A percentile compares a stretch with the other conserved stretches of the same genome.
Conservation (phyloP, 2,329 filamentous ascomycete genomes). For the Sordariomycetes sp. region DNA sequence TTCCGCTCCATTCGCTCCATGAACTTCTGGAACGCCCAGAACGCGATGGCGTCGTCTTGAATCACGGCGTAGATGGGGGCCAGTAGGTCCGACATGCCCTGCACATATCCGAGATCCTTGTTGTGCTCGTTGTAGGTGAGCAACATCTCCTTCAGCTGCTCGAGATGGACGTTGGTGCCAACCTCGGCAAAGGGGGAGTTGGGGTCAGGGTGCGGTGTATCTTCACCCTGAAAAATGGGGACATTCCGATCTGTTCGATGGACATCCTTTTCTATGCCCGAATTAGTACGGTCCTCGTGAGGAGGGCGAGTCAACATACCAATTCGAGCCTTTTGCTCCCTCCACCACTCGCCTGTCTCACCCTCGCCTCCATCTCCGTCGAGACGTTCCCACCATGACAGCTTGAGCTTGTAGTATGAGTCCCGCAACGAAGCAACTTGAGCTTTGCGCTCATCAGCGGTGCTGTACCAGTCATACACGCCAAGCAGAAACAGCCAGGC, state of each 20-base stretch:
- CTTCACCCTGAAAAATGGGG: slow-evolving; percentile 91
- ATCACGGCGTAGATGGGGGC: slow-evolving; percentile 95
- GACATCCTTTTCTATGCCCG: slow-evolving; percentile 81
- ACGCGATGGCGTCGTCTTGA: slow-evolving; percentile 93
- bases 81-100: slow-evolving; percentile 96
- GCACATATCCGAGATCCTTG: slow-evolving; percentile 88
- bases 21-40: slow-evolving; percentile 92
- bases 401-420: slow-evolving; percentile 90
- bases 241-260: slow-evolving; percentile 93
- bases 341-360: slow-evolving; percentile 91
- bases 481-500: slow-evolving; percentile 93
- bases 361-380: slow-evolving; percentile 71
- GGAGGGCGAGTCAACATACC: slow-evolving; percentile 47
- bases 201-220: slow-evolving; percentile 92
- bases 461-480: slow-evolving; percentile 90
- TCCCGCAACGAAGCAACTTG: slow-evolving; percentile 80
- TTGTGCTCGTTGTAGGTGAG: slow-evolving; percentile 99
- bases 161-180: slow-evolving; percentile 93
- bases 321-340: slow-evolving; percentile 86
- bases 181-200: slow-evolving; percentile 88
- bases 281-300: slow-evolving; percentile 8
- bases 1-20: slow-evolving; percentile 99
- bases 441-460: slow-evolving; percentile 71
- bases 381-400: slow-evolving; percentile 91
- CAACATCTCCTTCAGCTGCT: slow-evolving; percentile 99